Evolutionary conservation across 2,329 filamentous ascomycete genomes (phyloP).

Genomic region (Cladosporium velox): DNA sequence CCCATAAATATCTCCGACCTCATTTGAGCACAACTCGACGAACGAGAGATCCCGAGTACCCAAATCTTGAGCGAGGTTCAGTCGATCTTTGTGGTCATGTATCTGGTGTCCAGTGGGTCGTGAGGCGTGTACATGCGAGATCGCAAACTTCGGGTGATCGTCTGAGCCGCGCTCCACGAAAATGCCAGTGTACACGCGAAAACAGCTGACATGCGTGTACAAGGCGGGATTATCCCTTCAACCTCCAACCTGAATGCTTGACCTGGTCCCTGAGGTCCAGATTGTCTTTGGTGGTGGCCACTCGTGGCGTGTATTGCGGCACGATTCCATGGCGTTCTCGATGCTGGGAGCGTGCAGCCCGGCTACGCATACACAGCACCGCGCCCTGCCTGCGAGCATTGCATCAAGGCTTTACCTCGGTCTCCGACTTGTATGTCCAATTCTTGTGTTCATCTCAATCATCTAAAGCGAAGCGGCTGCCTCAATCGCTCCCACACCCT

Average conservation of each 20-base stretch:
- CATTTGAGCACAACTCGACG: neutral
- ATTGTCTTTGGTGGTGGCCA: neutral
- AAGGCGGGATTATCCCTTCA: neutral
- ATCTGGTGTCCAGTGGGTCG: neutral
- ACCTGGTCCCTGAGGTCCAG: neutral
- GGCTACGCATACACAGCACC: neutral
- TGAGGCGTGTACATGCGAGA: neutral
- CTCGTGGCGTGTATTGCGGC: neutral
- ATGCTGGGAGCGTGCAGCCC: neutral
- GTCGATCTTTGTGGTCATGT: neutral
- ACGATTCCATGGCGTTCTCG: neutral
- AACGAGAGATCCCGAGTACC: neutral
- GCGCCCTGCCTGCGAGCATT: neutral
- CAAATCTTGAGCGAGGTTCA: neutral
- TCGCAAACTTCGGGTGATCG: neutral
- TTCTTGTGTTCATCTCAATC: neutral
- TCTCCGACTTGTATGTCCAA: neutral
- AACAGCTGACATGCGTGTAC: neutral
- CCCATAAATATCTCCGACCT: neutral
- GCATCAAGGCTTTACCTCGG: neutral
- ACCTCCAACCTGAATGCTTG: neutral
- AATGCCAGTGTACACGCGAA: neutral
- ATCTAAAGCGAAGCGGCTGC: conserved; percentile 46
- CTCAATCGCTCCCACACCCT: conserved; percentile 48
- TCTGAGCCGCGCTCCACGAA: neutral